Percentiles rank a stretch among this genome's conserved stretches.
These are phyloP conservation scores for Sanghuangporus weigelae DNA, from an alignment of 1,284 basidiomycete genomes.

Conservation along the genomic window DNA sequence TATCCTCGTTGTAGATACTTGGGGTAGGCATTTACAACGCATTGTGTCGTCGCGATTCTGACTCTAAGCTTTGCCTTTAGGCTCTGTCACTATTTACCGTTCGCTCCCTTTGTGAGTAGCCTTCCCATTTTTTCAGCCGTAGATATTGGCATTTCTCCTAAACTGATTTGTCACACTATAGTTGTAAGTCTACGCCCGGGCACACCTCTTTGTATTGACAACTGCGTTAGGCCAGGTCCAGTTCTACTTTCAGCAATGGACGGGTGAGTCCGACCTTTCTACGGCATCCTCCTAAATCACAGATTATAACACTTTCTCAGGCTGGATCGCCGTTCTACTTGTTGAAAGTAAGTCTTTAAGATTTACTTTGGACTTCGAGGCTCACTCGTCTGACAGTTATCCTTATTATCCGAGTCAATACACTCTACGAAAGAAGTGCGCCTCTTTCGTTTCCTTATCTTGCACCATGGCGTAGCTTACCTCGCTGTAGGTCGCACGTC, in stretches of 20 bases:
- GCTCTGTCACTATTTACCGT: neutral
- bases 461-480: neutral
- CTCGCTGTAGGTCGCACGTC: neutral
- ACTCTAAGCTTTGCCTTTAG: neutral
- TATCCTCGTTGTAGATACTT: conserved; percentile 3
- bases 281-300: neutral
- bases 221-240: neutral
- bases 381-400: neutral
- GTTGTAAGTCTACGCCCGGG: neutral
- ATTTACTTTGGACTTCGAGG: too few relatives aligned
- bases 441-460: neutral
- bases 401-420: conserved; percentile 3
- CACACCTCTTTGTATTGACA: neutral
- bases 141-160: neutral
- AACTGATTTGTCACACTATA: neutral
- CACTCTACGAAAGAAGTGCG: conserved; percentile 10
- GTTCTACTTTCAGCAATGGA: conserved; percentile 9
- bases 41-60: neutral
- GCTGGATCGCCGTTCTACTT: conserved; percentile 3
- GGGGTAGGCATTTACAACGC: neutral
- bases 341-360: neutral
- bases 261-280: neutral
- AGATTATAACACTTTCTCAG: neutral
- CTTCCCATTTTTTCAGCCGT: neutral
- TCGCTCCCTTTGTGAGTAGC: neutral